Percentiles rank a stretch among this genome's conserved stretches.
phyloP scores from a whole-genome alignment of 192 early-diverging fungal genomes.

The Allomyces arbusculus region DNA sequence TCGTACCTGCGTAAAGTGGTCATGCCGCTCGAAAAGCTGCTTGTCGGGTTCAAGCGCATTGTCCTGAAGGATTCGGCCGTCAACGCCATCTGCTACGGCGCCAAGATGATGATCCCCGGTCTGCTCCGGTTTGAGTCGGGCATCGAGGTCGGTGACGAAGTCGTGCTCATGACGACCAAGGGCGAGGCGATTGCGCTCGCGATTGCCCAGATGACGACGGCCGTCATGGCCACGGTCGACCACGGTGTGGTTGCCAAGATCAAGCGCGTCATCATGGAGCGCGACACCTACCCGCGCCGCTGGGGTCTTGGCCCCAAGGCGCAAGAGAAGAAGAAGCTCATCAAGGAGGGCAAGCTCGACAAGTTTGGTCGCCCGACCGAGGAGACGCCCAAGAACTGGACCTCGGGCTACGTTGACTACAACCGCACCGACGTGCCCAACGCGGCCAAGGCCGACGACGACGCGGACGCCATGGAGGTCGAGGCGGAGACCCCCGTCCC shows the following conservation, averaged over 20 bases:
- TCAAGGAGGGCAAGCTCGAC: conserved; percentile 95
- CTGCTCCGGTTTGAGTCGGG: conserved; percentile 86
- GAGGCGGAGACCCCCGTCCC: conserved; percentile 15
- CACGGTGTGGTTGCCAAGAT: conserved; percentile 97
- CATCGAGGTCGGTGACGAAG: conserved; percentile 90
- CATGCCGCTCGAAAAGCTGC: conserved; percentile 80
- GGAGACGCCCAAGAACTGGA: conserved; percentile 65
- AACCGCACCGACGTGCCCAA: conserved; percentile 14
- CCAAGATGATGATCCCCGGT: conserved; percentile 97
- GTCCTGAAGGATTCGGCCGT: conserved; percentile 97
- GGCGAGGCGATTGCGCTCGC: conserved; percentile 97
- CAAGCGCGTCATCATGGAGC: conserved; percentile 99
- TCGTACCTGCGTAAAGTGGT: conserved; percentile 84
- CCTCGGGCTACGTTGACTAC: conserved; percentile 53
- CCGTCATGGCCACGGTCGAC: conserved; percentile 89
- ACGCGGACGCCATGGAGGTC: conserved; percentile 12
- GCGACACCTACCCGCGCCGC: conserved; percentile 93
- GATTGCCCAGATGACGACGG: conserved; percentile 91
- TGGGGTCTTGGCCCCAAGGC: conserved; percentile 97
- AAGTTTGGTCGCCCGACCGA: conserved; percentile 87
- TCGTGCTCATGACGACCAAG: conserved; percentile 98
- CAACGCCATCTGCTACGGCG: conserved; percentile 98
- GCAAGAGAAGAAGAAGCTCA: conserved; percentile 90
- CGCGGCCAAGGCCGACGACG: conserved; percentile 5
- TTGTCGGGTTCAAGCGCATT: conserved; percentile 87